phyloP scores from a whole-genome alignment of 768 basidiomycete species.

The Auriscalpium vulgare region DNA sequence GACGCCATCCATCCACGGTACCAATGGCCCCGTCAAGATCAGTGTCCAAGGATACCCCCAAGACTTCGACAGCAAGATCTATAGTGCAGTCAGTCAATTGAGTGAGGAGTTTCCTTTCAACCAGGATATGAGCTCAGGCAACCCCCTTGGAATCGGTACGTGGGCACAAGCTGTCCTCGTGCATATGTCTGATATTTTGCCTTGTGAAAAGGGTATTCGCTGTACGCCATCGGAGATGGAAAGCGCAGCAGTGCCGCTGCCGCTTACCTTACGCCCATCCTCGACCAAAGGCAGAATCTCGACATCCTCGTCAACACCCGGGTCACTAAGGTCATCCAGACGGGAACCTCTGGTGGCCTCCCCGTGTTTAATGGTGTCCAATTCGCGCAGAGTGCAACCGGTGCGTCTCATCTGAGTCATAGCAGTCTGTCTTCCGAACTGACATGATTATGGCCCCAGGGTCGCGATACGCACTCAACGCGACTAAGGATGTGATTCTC shows the following conservation, averaged over 20 bases:
- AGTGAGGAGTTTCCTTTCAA: conserved; percentile 19
- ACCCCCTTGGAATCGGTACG: conserved; percentile 17
- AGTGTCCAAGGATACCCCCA: conserved; percentile 10
- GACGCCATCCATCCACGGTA: conserved; percentile 17
- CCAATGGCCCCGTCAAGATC: conserved; percentile 14
- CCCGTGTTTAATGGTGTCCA: neutral
- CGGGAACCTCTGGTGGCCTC: neutral
- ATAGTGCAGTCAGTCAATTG: conserved; percentile 11
- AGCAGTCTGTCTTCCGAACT: neutral
- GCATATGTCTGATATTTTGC: too few species aligned
- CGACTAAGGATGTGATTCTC: conserved; percentile 1
- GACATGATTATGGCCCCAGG: neutral
- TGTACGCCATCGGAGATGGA: too few species aligned
- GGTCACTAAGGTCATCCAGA: neutral
- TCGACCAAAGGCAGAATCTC: neutral
- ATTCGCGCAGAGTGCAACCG: neutral
- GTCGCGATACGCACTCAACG: neutral
- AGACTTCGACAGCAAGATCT: neutral
- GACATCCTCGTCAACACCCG: conserved; percentile 1
- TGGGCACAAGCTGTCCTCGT: too few species aligned
- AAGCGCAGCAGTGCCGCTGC: too few species aligned
- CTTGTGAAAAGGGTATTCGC: too few species aligned
- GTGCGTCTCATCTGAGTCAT: neutral
- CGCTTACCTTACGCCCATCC: too few species aligned
- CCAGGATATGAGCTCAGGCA: conserved; percentile 17